Conservation (phyloP, 1,284 basidiomycete species). For the Hypsizygus ulmarius region DNA sequence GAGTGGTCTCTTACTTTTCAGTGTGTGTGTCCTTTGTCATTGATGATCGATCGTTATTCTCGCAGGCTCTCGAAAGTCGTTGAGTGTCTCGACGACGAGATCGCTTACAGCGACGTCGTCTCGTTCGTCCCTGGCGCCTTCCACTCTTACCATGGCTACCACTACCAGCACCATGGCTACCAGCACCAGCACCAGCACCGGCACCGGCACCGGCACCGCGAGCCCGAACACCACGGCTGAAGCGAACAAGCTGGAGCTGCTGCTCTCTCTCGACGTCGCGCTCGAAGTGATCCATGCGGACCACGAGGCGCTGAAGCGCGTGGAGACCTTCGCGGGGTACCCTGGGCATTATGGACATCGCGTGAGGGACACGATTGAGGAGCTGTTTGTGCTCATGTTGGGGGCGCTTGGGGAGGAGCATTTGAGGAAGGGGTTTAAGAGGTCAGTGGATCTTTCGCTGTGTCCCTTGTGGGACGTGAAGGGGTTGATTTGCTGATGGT, state of each 20-base stretch:
- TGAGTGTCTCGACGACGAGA: background rate
- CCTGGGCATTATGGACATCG: constrained; percentile 80
- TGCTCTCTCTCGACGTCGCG: constrained; percentile 89
- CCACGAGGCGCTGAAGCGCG: constrained; percentile 87
- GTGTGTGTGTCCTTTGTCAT: background rate
- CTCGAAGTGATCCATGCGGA: constrained; percentile 91
- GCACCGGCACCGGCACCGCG: constrained; percentile 1
- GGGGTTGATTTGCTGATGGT: too few species aligned
- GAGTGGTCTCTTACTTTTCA: constrained; percentile 5
- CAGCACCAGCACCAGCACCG: background rate
- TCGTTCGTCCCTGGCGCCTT: background rate
- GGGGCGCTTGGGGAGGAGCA: constrained; percentile 80
- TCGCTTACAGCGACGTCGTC: too few species aligned
- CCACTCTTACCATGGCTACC: constrained; percentile 5
- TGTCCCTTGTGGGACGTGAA: background rate
- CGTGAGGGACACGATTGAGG: constrained; percentile 88
- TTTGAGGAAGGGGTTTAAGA: constrained; percentile 80
- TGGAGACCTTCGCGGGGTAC: constrained; percentile 87
- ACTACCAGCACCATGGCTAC: constrained; percentile 5
- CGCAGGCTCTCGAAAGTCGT: constrained; percentile 5
- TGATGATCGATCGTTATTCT: background rate
- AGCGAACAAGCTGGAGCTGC: constrained; percentile 73
- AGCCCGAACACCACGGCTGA: constrained; percentile 18
- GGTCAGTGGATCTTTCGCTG: constrained; percentile 45
- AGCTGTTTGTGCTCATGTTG: constrained; percentile 85